phyloP scores from a whole-genome alignment of 106 monocot genomes.

The Phalaenopsis equestris region DNA sequence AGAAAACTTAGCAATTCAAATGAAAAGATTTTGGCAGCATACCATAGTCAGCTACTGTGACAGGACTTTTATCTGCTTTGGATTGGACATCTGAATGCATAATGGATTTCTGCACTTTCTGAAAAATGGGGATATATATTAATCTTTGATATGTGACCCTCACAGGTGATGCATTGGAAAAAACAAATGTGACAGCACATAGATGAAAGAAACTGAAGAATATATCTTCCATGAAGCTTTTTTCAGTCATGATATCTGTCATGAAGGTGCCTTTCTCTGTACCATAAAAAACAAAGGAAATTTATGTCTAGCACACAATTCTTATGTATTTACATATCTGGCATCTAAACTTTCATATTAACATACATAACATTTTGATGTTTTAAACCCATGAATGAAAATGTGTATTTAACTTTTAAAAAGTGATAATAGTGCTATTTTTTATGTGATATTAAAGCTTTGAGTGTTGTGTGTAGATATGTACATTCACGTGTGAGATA shows the following conservation, averaged over 20 bases:
- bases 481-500: no score
- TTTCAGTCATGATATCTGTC: neutral
- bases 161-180: neutral
- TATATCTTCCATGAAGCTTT: neutral
- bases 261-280: neutral
- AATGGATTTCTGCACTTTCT: conserved; percentile 77
- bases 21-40: conserved; percentile 11
- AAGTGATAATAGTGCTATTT: no score
- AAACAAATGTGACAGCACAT: neutral
- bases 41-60: conserved; percentile 99
- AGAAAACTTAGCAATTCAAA: neutral
- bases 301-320: no score
- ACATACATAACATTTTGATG: no score
- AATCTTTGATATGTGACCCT: neutral
- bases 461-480: no score
- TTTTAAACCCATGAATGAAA: no score
- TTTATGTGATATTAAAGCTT: no score
- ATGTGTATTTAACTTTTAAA: no score
- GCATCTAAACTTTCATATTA: no score
- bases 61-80: conserved; percentile 90
- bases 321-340: no score
- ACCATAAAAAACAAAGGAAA: neutral
- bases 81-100: conserved; percentile 83
- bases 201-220: neutral
- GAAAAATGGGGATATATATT: neutral